Evolutionary conservation across 352 stramenopile genomes (phyloP), one percentile per base, ranked within the genome.

Genomic region (Phytophthora boehmeriae): DNA sequence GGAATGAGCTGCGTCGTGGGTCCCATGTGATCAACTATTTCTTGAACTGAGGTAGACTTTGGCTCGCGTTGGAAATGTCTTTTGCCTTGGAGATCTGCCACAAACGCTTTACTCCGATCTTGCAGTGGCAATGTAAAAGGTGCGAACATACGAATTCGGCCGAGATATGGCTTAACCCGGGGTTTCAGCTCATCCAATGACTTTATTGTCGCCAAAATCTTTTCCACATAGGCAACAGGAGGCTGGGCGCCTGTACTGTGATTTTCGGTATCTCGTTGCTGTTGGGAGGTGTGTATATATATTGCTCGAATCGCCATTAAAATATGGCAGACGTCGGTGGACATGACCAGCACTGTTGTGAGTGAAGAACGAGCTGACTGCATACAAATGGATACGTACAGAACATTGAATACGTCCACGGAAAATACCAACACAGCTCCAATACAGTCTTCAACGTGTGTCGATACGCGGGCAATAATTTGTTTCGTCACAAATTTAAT

Each of bases 321-420:
- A 11, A 63, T 59, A 17, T 68, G 58, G 20, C 55, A 23, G 8
- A 48, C 35, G 35, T 74, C 59, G 1, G 38, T 39, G 0, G 44
- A 44, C 43, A 66, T 66, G 0, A 75, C 20, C 6, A 68, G 8
- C 8, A 49, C 16, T 9, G 56, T 75, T 1, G 62, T 64, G n/a
- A 67, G 51, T 1, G 43, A 27, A 20, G 64, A 74, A 0, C 44
- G 52, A 4, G 68, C 47, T 10, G 54, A 71, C n/a, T 76, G 68
- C 72, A 78, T 74, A 45, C 63, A 78, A 14, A 63, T 71, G 1
- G 59, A 62, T 6, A 71, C 52, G 17, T 74, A 77, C 2, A 81
- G 11, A 22, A 71, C 72, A 38, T 76, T 73, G 48, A 76, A 78
- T 4, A 75, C 32, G 34, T 78, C 68, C 5, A 78, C 65, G 0